phyloP scores from a whole-genome alignment of 495 filamentous ascomycete genomes.

The Aspergillus sclerotioniger region DNA sequence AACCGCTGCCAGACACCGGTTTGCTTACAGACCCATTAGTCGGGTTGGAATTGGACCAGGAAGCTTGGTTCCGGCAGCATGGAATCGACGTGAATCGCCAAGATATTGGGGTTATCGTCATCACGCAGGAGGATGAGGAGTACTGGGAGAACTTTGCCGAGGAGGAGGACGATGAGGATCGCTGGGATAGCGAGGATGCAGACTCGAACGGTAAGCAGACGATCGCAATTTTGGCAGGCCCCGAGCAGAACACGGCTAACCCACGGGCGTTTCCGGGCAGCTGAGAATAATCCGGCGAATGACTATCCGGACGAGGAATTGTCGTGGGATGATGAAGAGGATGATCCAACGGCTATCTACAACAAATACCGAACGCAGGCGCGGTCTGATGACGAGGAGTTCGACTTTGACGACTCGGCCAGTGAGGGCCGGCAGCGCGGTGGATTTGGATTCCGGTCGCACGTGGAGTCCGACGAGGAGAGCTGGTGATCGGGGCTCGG shows the following conservation, averaged over 20 bases:
- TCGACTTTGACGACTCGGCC: slow-evolving; percentile 48
- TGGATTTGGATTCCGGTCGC: slow-evolving; percentile 24
- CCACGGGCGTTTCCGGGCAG: slow-evolving; percentile 28
- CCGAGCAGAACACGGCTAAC: background rate
- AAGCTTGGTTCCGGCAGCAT: slow-evolving; percentile 29
- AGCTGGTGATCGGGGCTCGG: slow-evolving; percentile 18
- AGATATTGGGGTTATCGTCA: slow-evolving; percentile 57
- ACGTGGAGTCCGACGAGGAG: slow-evolving; percentile 38
- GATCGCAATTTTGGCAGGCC: slow-evolving; percentile 1
- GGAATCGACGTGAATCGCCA: slow-evolving; percentile 31
- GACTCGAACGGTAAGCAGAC: slow-evolving; percentile 55
- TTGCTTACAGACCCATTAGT: slow-evolving; percentile 34
- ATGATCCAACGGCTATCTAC: slow-evolving; percentile 50
- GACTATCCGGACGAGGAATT: slow-evolving; percentile 69
- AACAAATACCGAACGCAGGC: slow-evolving; percentile 36
- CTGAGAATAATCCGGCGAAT: slow-evolving; percentile 63
- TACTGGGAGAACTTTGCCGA: slow-evolving; percentile 58
- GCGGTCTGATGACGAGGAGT: slow-evolving; percentile 56
- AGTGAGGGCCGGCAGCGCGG: slow-evolving; percentile 37
- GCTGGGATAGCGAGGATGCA: slow-evolving; percentile 59
- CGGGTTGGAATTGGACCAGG: slow-evolving; percentile 30
- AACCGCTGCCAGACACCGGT: slow-evolving; percentile 33
- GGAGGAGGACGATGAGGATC: slow-evolving; percentile 49
- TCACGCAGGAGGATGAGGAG: slow-evolving; percentile 56
- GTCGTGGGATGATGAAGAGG: slow-evolving; percentile 55